Conservation (phyloP, 2,329 filamentous ascomycete genomes). For the Sarocladium oryzae region DNA sequence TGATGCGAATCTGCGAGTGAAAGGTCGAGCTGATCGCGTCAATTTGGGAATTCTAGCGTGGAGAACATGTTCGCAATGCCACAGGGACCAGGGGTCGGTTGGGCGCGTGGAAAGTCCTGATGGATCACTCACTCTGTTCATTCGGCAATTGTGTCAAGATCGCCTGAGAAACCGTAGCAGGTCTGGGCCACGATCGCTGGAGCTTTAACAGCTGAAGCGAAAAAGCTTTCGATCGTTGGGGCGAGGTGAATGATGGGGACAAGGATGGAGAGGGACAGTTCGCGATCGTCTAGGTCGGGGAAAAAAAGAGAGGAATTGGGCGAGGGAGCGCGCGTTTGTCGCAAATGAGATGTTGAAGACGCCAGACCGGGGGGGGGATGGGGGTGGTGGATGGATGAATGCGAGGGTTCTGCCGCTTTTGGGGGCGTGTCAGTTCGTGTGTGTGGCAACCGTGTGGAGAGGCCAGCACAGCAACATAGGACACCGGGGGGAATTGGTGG, state of each 20-base stretch:
- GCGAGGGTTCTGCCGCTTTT: not conserved
- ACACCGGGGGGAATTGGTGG: not conserved
- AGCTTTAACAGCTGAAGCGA: not conserved
- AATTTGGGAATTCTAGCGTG: not conserved
- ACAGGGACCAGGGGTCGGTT: constrained; percentile 7
- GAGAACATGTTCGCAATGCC: constrained; percentile 7
- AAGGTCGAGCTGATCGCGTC: constrained; percentile 1
- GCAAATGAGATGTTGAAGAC: constrained; percentile 10
- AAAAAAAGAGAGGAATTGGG: constrained; percentile 9
- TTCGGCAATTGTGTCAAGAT: not conserved
- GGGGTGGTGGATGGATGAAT: not conserved
- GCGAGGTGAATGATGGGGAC: not conserved
- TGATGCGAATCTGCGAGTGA: not conserved
- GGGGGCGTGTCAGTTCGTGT: not conserved
- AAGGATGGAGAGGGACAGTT: constrained; percentile 2
- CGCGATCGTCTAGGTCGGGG: constrained; percentile 7
- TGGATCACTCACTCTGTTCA: not conserved
- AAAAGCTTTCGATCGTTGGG: not conserved
- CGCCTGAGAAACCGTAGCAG: not conserved
- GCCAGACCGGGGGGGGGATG: constrained; percentile 6
- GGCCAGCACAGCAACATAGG: not conserved
- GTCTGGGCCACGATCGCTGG: not conserved
- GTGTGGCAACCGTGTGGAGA: constrained; percentile 1
- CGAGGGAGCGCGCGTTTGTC: constrained; percentile 9
- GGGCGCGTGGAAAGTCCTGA: not conserved